phyloP scores from a whole-genome alignment of 257 asterid species.

The Knoxia roxburghii region DNA sequence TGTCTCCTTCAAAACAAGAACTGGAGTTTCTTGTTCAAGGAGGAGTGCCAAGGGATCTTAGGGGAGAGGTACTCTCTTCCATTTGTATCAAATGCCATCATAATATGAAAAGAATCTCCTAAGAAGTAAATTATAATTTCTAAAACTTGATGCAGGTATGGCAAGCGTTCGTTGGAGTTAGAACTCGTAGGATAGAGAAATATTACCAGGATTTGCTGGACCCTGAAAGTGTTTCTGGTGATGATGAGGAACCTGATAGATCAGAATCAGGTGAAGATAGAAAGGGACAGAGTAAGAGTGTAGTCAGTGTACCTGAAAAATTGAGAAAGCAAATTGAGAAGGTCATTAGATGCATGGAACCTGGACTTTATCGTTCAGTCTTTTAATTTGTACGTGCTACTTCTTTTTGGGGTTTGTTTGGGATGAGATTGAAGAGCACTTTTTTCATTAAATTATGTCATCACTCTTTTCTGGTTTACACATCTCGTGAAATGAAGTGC shows the following conservation, averaged over 20 bases:
- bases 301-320: constrained; percentile 57
- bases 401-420: constrained; percentile 74
- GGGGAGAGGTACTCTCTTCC: constrained; percentile 72
- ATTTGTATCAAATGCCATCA: constrained; percentile 7
- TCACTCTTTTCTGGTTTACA: constrained; percentile 11
- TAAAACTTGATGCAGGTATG: constrained; percentile 61
- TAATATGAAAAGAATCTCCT: neutral
- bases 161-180: constrained; percentile 93
- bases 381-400: constrained; percentile 94
- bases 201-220: constrained; percentile 76
- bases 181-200: constrained; percentile 64
- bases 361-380: constrained; percentile 85
- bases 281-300: constrained; percentile 26
- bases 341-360: constrained; percentile 99
- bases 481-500: constrained; percentile 14
- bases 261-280: constrained; percentile 27
- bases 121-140: neutral
- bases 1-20: constrained; percentile 68
- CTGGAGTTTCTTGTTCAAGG: constrained; percentile 77
- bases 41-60: constrained; percentile 88
- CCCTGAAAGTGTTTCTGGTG: constrained; percentile 36
- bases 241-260: constrained; percentile 33
- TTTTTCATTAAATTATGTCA: constrained; percentile 28
- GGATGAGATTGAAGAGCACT: constrained; percentile 49
- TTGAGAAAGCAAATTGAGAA: constrained; percentile 96